Percentiles rank a stretch among this genome's conserved stretches.
These are phyloP conservation scores for Phytophthora megakarya DNA, from an alignment of 352 stramenopile species.

Conservation along the genomic window DNA sequence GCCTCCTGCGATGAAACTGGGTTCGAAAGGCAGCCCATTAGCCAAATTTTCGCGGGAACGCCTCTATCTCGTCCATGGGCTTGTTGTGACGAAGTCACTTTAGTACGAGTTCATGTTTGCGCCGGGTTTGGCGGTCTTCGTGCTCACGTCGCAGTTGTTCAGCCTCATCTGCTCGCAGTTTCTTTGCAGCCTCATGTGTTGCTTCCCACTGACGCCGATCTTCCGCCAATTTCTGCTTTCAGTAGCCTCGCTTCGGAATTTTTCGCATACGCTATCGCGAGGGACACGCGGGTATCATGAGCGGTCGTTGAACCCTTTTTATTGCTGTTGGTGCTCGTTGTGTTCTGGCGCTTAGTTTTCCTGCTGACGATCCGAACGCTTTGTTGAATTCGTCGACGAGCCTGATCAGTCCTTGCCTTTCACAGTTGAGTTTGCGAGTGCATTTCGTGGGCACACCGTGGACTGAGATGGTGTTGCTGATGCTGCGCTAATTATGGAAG, in stretches of 20 bases:
- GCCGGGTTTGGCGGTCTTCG: neutral
- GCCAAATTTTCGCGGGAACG: no score
- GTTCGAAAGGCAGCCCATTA: no score
- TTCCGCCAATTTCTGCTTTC: constrained; percentile 8
- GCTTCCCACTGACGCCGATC: constrained; percentile 7
- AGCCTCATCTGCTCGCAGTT: neutral
- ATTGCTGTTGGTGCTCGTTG: no score
- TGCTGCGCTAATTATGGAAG: no score
- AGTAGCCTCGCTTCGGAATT: neutral
- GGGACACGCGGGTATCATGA: neutral
- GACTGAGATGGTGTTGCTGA: no score
- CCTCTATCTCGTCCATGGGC: neutral
- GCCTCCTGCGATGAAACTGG: no score
- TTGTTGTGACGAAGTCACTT: neutral
- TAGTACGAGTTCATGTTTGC: neutral
- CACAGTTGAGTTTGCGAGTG: no score
- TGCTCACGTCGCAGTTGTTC: neutral
- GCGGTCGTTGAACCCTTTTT: neutral
- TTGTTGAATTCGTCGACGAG: no score
- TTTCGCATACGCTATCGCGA: neutral
- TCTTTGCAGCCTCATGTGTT: neutral
- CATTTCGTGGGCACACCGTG: no score
- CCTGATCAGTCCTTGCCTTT: no score
- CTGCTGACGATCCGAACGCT: no score
- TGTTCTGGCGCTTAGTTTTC: no score